These are phyloP conservation scores for Acorus calamus DNA, from an alignment of 106 monocot species.

Conservation along the genomic window DNA sequence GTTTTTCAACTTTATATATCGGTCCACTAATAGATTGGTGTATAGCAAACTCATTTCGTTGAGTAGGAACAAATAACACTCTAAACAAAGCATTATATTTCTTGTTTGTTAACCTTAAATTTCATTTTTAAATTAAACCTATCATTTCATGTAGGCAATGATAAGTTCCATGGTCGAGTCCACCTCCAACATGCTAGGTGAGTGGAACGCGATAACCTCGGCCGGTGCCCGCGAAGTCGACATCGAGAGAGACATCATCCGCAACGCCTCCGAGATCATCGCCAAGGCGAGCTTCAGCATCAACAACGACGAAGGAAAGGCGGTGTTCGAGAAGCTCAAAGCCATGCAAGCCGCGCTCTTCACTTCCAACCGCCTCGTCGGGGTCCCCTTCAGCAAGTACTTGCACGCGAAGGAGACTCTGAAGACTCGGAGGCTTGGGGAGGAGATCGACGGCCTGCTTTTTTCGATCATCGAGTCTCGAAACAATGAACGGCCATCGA, in stretches of 20 bases:
- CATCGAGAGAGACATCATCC: not conserved
- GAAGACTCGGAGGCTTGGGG: slow-evolving; percentile 7
- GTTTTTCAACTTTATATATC: too few species aligned
- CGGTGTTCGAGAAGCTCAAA: not conserved
- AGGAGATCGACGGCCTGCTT: not conserved
- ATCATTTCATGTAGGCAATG: not conserved
- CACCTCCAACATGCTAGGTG: slow-evolving; percentile 1
- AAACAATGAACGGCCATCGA: too few species aligned
- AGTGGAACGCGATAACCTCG: not conserved
- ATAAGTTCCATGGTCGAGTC: not conserved
- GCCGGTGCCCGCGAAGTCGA: not conserved
- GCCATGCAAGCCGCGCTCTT: not conserved
- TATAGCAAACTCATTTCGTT: too few species aligned
- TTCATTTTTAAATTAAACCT: too few species aligned
- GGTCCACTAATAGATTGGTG: too few species aligned
- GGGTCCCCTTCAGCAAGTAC: not conserved
- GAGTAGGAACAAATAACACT: too few species aligned
- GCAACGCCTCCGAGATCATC: slow-evolving; percentile 3
- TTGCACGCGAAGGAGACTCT: not conserved
- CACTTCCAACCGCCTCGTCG: not conserved
- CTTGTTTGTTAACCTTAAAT: too few species aligned
- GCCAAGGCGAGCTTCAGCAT: not conserved
- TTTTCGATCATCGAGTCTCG: slow-evolving; percentile 2
- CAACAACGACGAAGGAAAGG: slow-evolving; percentile 1
- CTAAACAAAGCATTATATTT: too few species aligned